Base-by-base conservation (phyloP, 306 rosid genomes). In the Canavalia gladiata region DNA sequence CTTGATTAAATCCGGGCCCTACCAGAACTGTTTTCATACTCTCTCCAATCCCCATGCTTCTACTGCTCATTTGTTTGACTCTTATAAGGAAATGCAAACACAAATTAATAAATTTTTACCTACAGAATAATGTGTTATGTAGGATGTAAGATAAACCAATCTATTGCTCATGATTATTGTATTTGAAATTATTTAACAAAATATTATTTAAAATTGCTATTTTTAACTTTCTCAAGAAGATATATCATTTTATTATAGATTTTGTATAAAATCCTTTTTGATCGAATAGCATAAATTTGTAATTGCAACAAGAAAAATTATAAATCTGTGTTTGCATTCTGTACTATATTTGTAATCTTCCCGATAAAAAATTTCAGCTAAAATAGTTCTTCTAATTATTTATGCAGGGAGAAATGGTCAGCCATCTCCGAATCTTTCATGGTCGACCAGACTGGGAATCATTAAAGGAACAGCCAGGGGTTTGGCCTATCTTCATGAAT, bases 401-500 rank as follows among this genome's bases (percentile, higher is more conserved):
- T 68, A 47, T 70, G 57, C 76, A 95, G 99, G 99, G 30, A 91
- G 84, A 84, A 89, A 73, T 74, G 98, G 97, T 47, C 99, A 91
- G 82, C 83, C 97, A 33, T 87, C 93, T 39, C 80, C 93, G 13
- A 85, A 70, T 69, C 90, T 94, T 63, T 84, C 98, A 46, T 96
- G 99, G 99, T 84, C 99, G 29, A 91, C 84, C 1, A 89, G 98
- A 86, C 86, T 96, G 55, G 84, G 81, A 84, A 87, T 96, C 30
- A 88, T 86, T 50, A 96, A 90, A 82, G 99, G 99, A 77, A 85
- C 98, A 66, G 99, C 95, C 6, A 84, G 95, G 59, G 99, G 99
- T 34, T 85, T 96, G 71, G 99, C 99, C 37, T 96, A 93, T 86
- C 93, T 96, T 77, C 99, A 96, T 79, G 99, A 96, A 78, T 93